Conservation (phyloP, 2,329 filamentous ascomycete species). For the Calonectria honghensis region DNA sequence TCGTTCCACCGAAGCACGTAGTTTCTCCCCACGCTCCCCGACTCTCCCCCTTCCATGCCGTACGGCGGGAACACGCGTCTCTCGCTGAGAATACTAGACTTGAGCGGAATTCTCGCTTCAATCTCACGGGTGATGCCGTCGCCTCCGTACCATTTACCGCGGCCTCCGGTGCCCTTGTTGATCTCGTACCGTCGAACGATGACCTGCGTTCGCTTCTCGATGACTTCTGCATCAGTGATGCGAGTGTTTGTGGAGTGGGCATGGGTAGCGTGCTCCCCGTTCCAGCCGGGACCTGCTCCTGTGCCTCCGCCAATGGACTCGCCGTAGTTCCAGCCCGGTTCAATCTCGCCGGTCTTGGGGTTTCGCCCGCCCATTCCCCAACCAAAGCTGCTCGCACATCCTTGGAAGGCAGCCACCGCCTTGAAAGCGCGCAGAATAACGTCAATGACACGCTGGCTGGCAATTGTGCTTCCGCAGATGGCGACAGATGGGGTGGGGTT, state of each 20-base stretch:
- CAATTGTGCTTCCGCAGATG: slow-evolving; percentile 76
- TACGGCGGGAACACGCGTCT: slow-evolving; percentile 59
- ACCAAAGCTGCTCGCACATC: slow-evolving; percentile 59
- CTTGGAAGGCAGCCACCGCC: slow-evolving; percentile 48
- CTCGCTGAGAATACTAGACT: slow-evolving; percentile 61
- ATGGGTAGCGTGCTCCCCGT: slow-evolving; percentile 56
- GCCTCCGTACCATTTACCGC: slow-evolving; percentile 57
- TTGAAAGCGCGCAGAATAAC: slow-evolving; percentile 58
- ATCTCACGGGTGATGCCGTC: slow-evolving; percentile 61
- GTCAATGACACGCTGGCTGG: slow-evolving; percentile 59
- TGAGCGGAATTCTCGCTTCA: slow-evolving; percentile 58
- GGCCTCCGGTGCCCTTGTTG: slow-evolving; percentile 55
- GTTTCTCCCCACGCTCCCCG: slow-evolving; percentile 55
- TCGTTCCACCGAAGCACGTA: slow-evolving; percentile 51
- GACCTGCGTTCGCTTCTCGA: slow-evolving; percentile 61
- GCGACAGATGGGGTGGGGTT: slow-evolving; percentile 59
- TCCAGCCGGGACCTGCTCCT: slow-evolving; percentile 56
- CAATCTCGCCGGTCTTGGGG: slow-evolving; percentile 49
- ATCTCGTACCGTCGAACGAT: slow-evolving; percentile 58
- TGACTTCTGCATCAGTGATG: slow-evolving; percentile 58
- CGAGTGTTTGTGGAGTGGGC: slow-evolving; percentile 59
- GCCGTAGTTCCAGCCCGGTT: slow-evolving; percentile 77
- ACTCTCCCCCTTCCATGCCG: slow-evolving; percentile 58
- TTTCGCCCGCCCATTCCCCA: slow-evolving; percentile 60
- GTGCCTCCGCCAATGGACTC: slow-evolving; percentile 57